A percentile compares a stretch with the other conserved stretches of the same genome.
Evolutionary conservation across 2,329 filamentous ascomycete genomes (phyloP).

Genomic region (Microcera coccophila): DNA sequence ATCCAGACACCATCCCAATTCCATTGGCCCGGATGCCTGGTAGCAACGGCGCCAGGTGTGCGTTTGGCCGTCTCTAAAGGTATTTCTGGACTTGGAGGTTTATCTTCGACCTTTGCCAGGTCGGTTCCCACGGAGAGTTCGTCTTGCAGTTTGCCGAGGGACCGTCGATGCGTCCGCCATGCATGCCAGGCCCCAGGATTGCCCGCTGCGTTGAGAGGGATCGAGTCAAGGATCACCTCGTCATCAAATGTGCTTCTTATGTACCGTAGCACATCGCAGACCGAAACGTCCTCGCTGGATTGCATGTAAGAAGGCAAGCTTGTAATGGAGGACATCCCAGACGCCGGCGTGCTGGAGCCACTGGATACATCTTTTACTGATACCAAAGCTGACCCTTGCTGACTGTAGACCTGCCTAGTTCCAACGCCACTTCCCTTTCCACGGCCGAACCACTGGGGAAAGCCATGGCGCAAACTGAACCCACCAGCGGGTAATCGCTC

Average conservation of each 20-base stretch:
- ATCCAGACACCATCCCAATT: slow-evolving; percentile 99
- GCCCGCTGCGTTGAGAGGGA: slow-evolving; percentile 77
- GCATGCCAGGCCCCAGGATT: slow-evolving; percentile 93
- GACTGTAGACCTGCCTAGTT: slow-evolving; percentile 42
- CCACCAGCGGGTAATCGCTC: slow-evolving; percentile 82
- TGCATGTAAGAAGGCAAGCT: slow-evolving; percentile 38
- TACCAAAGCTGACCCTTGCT: slow-evolving; percentile 28
- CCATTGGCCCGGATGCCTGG: slow-evolving; percentile 69
- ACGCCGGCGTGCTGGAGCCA: slow-evolving; percentile 29
- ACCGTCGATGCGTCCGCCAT: slow-evolving; percentile 68
- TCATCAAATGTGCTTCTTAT: slow-evolving; percentile 79
- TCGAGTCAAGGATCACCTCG: slow-evolving; percentile 68
- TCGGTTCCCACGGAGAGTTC: background rate
- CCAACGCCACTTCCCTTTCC: slow-evolving; percentile 40
- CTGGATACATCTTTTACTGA: slow-evolving; percentile 22
- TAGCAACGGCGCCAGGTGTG: slow-evolving; percentile 3
- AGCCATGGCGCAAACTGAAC: slow-evolving; percentile 86
- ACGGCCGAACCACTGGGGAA: slow-evolving; percentile 82
- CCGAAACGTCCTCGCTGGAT: slow-evolving; percentile 46
- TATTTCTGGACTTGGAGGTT: slow-evolving; percentile 6
- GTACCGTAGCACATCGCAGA: slow-evolving; percentile 71
- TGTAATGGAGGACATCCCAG: slow-evolving; percentile 26
- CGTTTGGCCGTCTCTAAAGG: slow-evolving; percentile 8
- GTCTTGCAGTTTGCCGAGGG: slow-evolving; percentile 26
- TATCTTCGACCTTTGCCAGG: slow-evolving; percentile 6